Evolutionary conservation across 2,329 filamentous ascomycete species (phyloP), one percentile per base, ranked within the genome.

Genomic region (Penicillium sp.): DNA sequence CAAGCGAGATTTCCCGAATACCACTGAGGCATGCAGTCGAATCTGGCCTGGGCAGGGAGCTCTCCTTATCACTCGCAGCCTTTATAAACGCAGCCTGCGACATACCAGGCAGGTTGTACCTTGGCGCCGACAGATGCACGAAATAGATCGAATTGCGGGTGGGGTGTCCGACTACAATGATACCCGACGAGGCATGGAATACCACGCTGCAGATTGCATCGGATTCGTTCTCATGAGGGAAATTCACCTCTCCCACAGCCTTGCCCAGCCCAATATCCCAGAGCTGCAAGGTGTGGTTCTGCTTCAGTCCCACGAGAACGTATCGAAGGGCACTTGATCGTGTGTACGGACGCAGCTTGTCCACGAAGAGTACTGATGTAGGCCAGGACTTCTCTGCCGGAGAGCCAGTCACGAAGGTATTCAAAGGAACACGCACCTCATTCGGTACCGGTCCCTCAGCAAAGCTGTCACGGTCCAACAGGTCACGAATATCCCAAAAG

Each of bases 121-220:
- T 91, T 21, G 95, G 95, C 42, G 93, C 93, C 52, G 93, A 98
- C 37, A 99, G 81, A 69, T 98, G 93, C 50, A 97, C 87, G 78
- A 99, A 96, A 79, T 97, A 99, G 74, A 99, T 88, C 8, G 93
- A 97, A 79, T 99, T 99, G 62, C 95, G 87, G 1, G 93, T 98
- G 11, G 96, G 95, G 70, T 99, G 95, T 35, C 93, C 96, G 59
- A 99, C 90, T 59, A 96, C 87, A 71, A 99, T 90, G 79, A 98
- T 96, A 56, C 93, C 93, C 29, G 93, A 95, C 62, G 87, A 84
- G 6, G 95, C 89, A 73, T 99, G 93, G 74, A 98, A 99, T 71
- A 90, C 88, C 71, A 99, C 90, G 72, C 93, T 98, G 82, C 95
- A 99, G 59, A 98, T 93, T n/a, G 92, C 92, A 75, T 97, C 93